Evolutionary conservation across 2,329 filamentous ascomycete genomes (phyloP).

Genomic region (Claviceps purpurea): DNA sequence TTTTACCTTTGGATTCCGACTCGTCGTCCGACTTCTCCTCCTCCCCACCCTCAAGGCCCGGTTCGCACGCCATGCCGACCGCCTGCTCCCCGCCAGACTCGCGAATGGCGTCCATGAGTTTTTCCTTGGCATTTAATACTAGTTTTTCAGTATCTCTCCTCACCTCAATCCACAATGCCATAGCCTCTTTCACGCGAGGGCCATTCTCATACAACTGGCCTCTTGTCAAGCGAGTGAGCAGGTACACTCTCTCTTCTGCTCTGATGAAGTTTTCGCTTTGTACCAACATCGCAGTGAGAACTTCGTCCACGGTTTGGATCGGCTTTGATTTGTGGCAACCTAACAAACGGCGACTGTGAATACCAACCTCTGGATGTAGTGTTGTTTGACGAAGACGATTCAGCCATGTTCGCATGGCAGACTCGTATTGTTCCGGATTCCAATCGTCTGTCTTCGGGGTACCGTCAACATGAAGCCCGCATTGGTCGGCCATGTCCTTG

Average conservation of each 20-base stretch:
- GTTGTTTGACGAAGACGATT: conserved; percentile 68
- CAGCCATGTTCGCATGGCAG: conserved; percentile 69
- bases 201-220: conserved; percentile 74
- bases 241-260: conserved; percentile 52
- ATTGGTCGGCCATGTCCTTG: conserved; percentile 58
- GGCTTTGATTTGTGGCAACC: conserved; percentile 50
- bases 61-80: conserved; percentile 2
- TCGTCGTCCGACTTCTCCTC: conserved; percentile 16
- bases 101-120: conserved; percentile 39
- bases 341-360: conserved; percentile 48
- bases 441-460: conserved; percentile 47
- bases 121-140: conserved; percentile 50
- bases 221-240: conserved; percentile 49
- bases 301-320: conserved; percentile 71
- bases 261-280: conserved; percentile 58
- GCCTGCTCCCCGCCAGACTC: conserved; percentile 8
- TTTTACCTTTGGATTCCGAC: conserved; percentile 22
- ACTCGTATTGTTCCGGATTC: conserved; percentile 49
- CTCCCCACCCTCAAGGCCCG: not conserved
- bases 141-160: conserved; percentile 34
- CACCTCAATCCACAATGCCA: conserved; percentile 54
- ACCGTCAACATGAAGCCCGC: conserved; percentile 52
- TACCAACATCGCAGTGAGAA: conserved; percentile 84
- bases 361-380: conserved; percentile 71
- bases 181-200: conserved; percentile 50